Evolutionary conservation across 1,284 basidiomycete genomes (phyloP).

Genomic region (Pisolithus thermaeus): DNA sequence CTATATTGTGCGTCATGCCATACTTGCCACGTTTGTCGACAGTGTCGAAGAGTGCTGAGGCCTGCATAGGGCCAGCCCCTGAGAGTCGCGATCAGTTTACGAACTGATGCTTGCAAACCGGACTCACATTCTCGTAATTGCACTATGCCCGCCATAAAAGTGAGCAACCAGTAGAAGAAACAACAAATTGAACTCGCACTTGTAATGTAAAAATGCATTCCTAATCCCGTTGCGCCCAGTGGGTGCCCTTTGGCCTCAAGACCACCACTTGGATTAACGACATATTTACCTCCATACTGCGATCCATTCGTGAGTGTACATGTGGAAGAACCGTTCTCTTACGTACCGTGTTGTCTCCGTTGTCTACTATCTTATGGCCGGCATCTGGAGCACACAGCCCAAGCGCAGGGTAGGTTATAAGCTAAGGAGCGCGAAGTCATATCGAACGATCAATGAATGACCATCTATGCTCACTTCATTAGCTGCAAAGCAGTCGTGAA

Average conservation of each 20-base stretch:
- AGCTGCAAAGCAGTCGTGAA: conserved; percentile 82
- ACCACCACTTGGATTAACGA: conserved; percentile 85
- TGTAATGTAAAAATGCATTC: conserved; percentile 85
- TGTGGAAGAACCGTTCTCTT: background rate
- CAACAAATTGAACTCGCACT: conserved; percentile 41
- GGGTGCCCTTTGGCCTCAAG: conserved; percentile 86
- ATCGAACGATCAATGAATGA: background rate
- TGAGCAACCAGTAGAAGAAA: background rate
- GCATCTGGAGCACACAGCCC: conserved; percentile 67
- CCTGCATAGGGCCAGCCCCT: conserved; percentile 84
- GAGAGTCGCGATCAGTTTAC: background rate
- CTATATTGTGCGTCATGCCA: conserved; percentile 80
- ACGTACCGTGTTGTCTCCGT: conserved; percentile 75
- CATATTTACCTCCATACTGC: conserved; percentile 80
- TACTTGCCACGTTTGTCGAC: conserved; percentile 67
- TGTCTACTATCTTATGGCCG: conserved; percentile 72
- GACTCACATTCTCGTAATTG: conserved; percentile 65
- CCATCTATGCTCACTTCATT: conserved; percentile 50
- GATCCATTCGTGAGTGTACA: conserved; percentile 1
- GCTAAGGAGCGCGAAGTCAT: conserved; percentile 32
- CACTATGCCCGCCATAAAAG: conserved; percentile 37
- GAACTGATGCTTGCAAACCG: background rate
- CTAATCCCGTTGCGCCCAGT: conserved; percentile 79
- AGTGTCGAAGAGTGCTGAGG: conserved; percentile 58
- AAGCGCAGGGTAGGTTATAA: conserved; percentile 81